Evolutionary conservation across 2,329 filamentous ascomycete genomes (phyloP).

Genomic region (Xylaria sp.): DNA sequence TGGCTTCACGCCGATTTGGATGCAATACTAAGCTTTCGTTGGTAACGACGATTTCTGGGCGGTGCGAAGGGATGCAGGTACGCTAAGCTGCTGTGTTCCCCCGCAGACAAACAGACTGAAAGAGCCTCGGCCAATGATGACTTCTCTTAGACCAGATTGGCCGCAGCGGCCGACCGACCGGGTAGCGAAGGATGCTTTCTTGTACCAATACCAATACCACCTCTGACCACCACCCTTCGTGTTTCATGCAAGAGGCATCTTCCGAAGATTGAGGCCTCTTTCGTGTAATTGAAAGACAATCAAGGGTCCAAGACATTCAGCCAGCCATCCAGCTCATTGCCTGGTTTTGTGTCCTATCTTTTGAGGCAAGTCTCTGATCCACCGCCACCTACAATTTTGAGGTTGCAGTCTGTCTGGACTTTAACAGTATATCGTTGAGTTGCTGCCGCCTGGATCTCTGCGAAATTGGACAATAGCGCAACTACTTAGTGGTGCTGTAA

Average conservation of each 20-base stretch:
- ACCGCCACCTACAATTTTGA: no score
- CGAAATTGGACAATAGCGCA: no score
- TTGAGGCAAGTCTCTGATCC: not conserved
- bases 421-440: no score
- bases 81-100: slow-evolving; percentile 16
- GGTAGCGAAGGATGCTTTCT: slow-evolving; percentile 25
- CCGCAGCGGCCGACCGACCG: slow-evolving; percentile 1
- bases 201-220: slow-evolving; percentile 14
- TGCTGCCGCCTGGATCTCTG: no score
- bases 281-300: not conserved
- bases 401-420: no score
- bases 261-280: not conserved
- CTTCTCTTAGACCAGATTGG: not conserved
- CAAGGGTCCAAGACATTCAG: slow-evolving; percentile 9
- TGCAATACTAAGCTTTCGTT: slow-evolving; percentile 25
- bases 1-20: not conserved
- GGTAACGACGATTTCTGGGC: not conserved
- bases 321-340: not conserved
- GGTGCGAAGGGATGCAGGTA: slow-evolving; percentile 16
- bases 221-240: not conserved
- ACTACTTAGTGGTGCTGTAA: no score
- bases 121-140: slow-evolving; percentile 19
- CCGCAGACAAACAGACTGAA: slow-evolving; percentile 32
- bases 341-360: not conserved
- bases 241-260: not conserved